Percentiles rank a stretch among this genome's conserved stretches.
These are phyloP conservation scores for Ceratobasidium sp. DNA, from an alignment of 1,284 basidiomycete species.

Conservation along the genomic window DNA sequence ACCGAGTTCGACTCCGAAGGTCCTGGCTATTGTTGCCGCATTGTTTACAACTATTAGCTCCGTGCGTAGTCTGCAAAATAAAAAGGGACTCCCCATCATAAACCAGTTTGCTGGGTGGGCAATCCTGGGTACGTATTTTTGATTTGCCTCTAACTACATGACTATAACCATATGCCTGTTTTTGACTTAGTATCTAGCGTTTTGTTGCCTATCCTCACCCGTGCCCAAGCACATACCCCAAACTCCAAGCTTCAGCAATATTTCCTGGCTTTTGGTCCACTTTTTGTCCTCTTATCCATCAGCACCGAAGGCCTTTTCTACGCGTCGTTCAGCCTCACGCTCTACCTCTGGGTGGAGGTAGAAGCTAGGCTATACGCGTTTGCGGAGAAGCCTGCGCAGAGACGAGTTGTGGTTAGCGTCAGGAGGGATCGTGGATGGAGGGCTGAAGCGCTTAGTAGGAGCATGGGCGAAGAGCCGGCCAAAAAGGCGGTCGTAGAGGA, in stretches of 20 bases:
- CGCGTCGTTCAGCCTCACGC: conserved; percentile 69
- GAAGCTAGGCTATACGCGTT: conserved; percentile 62
- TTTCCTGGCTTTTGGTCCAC: conserved; percentile 78
- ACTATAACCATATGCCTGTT: neutral
- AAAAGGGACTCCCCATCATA: conserved; percentile 70
- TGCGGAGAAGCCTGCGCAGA: neutral
- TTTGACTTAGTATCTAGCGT: conserved; percentile 49
- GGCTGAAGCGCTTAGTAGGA: conserved; percentile 21
- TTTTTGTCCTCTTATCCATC: conserved; percentile 84
- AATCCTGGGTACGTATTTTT: conserved; percentile 64
- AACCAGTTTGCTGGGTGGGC: conserved; percentile 77
- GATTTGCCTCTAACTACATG: too few species aligned
- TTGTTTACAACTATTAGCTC: conserved; percentile 69
- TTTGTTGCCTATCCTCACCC: conserved; percentile 55
- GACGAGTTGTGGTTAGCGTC: neutral
- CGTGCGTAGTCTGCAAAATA: conserved; percentile 68
- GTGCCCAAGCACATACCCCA: conserved; percentile 53
- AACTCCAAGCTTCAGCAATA: conserved; percentile 65
- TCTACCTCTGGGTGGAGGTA: conserved; percentile 76
- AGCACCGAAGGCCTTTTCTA: conserved; percentile 87
- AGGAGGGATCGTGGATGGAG: conserved; percentile 17
- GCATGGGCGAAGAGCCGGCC: neutral
- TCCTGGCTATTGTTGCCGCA: conserved; percentile 59
- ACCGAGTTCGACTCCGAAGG: conserved; percentile 45
- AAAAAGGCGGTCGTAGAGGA: neutral